Percentiles rank a stretch among this genome's conserved stretches.
These are phyloP conservation scores for Mycena chlorophos DNA, from an alignment of 768 basidiomycete genomes.

Conservation along the genomic window DNA sequence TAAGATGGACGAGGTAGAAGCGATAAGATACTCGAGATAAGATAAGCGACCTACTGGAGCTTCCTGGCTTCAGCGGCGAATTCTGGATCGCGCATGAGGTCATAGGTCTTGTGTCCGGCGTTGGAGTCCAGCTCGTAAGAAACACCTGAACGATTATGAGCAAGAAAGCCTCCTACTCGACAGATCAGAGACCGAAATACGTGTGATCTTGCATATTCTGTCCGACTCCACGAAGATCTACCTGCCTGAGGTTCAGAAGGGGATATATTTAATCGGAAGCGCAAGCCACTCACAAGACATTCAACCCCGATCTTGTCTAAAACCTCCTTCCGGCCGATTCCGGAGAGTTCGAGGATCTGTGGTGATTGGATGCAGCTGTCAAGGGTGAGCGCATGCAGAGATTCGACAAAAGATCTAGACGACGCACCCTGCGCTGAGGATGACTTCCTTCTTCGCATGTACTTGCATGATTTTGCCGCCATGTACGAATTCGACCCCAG, in stretches of 20 bases:
- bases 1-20: too few relatives aligned
- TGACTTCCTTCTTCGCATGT: conserved; percentile 49
- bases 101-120: conserved; percentile 10
- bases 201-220: conserved; percentile 46
- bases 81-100: conserved; percentile 14
- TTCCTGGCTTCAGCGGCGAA: conserved; percentile 9
- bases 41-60: conserved; percentile 20
- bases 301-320: conserved; percentile 42
- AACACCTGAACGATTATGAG: background rate
- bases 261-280: background rate
- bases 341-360: conserved; percentile 59
- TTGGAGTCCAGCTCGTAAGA: conserved; percentile 2
- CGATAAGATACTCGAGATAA: too few relatives aligned
- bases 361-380: conserved; percentile 44
- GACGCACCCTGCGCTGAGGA: conserved; percentile 44
- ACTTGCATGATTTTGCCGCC: conserved; percentile 32
- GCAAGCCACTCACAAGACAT: conserved; percentile 19
- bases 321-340: conserved; percentile 47
- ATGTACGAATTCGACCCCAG: conserved; percentile 47
- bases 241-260: conserved; percentile 9
- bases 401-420: background rate
- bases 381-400: background rate
- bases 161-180: background rate
- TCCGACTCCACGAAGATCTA: conserved; percentile 42
- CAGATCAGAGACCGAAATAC: conserved; percentile 21